Evolutionary conservation across 495 filamentous ascomycete genomes (phyloP), one percentile per base, ranked within the genome.

Genomic region (Friedmanniomyces simplex): DNA sequence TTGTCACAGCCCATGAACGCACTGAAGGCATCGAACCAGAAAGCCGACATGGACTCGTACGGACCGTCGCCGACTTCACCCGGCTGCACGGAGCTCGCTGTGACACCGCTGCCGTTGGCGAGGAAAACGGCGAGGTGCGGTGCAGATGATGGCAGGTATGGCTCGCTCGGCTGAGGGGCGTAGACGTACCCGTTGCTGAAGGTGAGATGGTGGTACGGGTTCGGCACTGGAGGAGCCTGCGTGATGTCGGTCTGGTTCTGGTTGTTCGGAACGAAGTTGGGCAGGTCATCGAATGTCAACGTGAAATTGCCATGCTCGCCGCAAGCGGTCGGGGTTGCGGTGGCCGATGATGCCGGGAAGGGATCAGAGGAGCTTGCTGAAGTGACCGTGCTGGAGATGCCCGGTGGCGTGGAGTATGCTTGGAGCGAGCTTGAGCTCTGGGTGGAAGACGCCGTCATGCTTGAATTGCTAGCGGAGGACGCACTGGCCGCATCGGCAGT

Each of bases 41-140:
- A 77, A 20, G 73, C 69, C 21, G 66, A 68, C 18, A 66, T 63
- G 5, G 41, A 41, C 32, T 67, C 66, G 21, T 69, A 65, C 13
- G 71, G 68, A 21, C 74, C 75, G 18, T 69, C 73, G 26, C 73
- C 71, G 53, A 77, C 63, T 32, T 74, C 74, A n/a, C 74, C 75
- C 22, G 64, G 52, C 18, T 66, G 64, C 25, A 66, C 59, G 13
- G 69, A 67, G 26, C 51, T 56, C 22, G 64, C 60, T 4, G 52
- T 60, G 12, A 66, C 50, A 12, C 62, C 59, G 20, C 52, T 64
- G 25, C 50, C 60, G n/a, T 68, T 60, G 11, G 63, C 54, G 6
- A 73, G 65, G 66, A 70, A 77, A 32, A 76, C 66, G 26, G 68
- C 71, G 5, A 77, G 67, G 50, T 72, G 70, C 5, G 72, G 72